Evolutionary conservation across 352 stramenopile species (phyloP).

Genomic region (Phytophthora cactorum): DNA sequence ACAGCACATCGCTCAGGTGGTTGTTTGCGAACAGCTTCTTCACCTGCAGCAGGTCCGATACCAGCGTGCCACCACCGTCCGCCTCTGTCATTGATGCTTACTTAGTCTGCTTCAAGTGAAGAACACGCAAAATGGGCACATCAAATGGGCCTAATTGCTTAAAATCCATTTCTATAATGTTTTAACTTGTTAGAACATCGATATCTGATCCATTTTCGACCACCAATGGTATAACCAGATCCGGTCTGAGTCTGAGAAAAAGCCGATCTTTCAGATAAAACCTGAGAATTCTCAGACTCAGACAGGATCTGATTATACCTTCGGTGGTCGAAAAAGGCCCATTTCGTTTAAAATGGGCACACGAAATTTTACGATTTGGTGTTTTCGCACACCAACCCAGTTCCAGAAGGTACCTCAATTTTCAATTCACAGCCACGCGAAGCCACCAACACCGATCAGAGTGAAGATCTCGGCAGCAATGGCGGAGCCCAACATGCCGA

Average conservation of each 20-base stretch:
- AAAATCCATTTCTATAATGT: too few species aligned
- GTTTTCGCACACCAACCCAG: background rate
- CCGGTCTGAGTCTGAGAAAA: too few species aligned
- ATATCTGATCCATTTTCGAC: too few species aligned
- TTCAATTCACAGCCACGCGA: slow-evolving; percentile 14
- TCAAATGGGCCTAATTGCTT: background rate
- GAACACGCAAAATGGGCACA: slow-evolving; percentile 1
- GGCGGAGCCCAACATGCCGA: slow-evolving; percentile 68
- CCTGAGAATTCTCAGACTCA: too few species aligned
- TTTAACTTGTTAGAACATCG: too few species aligned
- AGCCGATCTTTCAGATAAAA: too few species aligned
- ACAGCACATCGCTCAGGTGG: slow-evolving; percentile 82
- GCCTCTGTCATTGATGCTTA: slow-evolving; percentile 12
- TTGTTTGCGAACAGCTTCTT: slow-evolving; percentile 69
- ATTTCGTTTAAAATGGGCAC: too few species aligned
- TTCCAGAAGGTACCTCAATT: slow-evolving; percentile 19
- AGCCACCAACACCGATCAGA: slow-evolving; percentile 2
- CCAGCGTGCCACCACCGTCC: slow-evolving; percentile 31
- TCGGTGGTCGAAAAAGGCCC: too few species aligned
- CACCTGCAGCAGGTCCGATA: slow-evolving; percentile 62
- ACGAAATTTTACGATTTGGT: background rate
- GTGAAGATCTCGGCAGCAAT: slow-evolving; percentile 37
- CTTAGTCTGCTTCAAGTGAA: slow-evolving; percentile 23
- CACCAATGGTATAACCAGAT: too few species aligned
- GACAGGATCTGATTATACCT: too few species aligned